phyloP scores from a whole-genome alignment of 352 stramenopile genomes.

The Pythium vanterpoolii region DNA sequence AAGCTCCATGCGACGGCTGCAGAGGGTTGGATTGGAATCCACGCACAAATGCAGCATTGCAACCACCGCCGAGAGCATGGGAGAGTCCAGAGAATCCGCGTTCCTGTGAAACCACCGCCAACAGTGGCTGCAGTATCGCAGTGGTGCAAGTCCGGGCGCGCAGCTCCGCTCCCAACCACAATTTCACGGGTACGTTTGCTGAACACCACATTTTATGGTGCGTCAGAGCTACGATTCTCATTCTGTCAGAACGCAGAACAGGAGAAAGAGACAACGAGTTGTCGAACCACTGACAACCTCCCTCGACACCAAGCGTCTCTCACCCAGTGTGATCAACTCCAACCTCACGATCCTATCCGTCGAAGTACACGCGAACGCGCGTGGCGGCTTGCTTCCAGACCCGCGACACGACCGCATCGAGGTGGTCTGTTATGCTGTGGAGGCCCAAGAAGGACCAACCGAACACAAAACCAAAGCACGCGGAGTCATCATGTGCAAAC shows the following conservation, averaged over 20 bases:
- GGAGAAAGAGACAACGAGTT: background rate
- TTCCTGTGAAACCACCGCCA: constrained; percentile 12
- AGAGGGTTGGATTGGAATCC: background rate
- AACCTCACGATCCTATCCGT: constrained; percentile 82
- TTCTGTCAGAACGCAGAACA: background rate
- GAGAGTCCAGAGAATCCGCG: constrained; percentile 3
- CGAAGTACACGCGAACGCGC: constrained; percentile 62
- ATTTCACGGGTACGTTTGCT: constrained; percentile 10
- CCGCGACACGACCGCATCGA: constrained; percentile 61
- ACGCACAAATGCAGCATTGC: background rate
- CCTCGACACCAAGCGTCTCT: constrained; percentile 12
- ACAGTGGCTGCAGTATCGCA: background rate
- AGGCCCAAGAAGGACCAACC: constrained; percentile 66
- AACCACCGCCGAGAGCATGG: background rate
- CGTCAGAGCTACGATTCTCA: background rate
- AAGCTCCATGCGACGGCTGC: background rate
- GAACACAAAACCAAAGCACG: constrained; percentile 45
- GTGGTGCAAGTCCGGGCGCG: background rate
- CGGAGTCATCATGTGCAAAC: constrained; percentile 50
- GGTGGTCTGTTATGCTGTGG: constrained; percentile 62
- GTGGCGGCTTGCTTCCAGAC: constrained; percentile 63
- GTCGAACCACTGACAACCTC: constrained; percentile 18
- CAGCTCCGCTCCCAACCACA: background rate
- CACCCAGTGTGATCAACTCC: constrained; percentile 33
- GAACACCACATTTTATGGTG: background rate